phyloP scores from a whole-genome alignment of 164 flowering plant genomes.

The Vitis riparia region DNA sequence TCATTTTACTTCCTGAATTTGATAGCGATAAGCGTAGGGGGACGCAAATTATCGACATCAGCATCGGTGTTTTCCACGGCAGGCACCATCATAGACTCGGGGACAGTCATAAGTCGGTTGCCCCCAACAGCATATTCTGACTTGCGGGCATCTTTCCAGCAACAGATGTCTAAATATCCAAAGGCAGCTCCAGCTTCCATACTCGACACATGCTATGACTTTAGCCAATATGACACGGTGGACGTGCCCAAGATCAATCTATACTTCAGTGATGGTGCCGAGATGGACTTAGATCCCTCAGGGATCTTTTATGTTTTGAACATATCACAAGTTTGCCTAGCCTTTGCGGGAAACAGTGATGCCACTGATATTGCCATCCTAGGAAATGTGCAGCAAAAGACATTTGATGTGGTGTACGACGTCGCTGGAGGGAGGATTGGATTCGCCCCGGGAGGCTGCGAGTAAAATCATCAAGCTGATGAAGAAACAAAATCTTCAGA shows the following conservation, averaged over 20 bases:
- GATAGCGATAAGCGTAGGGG: slow-evolving; percentile 25
- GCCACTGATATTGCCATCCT: slow-evolving; percentile 23
- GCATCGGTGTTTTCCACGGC: slow-evolving; percentile 8
- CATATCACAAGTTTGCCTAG: slow-evolving; percentile 36
- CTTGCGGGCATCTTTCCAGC: slow-evolving; percentile 23
- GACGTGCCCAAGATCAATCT: slow-evolving; percentile 30
- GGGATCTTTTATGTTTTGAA: slow-evolving; percentile 26
- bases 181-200: slow-evolving; percentile 33
- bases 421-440: slow-evolving; percentile 36
- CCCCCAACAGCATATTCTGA: slow-evolving; percentile 35
- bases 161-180: slow-evolving; percentile 49
- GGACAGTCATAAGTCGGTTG: slow-evolving; percentile 44
- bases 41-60: slow-evolving; percentile 3
- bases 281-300: slow-evolving; percentile 4
- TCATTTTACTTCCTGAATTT: slow-evolving; percentile 25
- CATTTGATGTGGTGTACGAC: slow-evolving; percentile 43
- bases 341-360: slow-evolving; percentile 32
- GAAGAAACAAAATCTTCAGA: too few relatives aligned
- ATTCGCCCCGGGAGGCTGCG: slow-evolving; percentile 22
- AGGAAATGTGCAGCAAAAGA: slow-evolving; percentile 52
- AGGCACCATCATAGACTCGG: slow-evolving; percentile 41
- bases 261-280: slow-evolving; percentile 27
- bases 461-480: too few relatives aligned
- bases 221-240: slow-evolving; percentile 19
- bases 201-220: slow-evolving; percentile 69